Evolutionary conservation across 305 asterid genomes (phyloP).

Genomic region (Galium porrigens): DNA sequence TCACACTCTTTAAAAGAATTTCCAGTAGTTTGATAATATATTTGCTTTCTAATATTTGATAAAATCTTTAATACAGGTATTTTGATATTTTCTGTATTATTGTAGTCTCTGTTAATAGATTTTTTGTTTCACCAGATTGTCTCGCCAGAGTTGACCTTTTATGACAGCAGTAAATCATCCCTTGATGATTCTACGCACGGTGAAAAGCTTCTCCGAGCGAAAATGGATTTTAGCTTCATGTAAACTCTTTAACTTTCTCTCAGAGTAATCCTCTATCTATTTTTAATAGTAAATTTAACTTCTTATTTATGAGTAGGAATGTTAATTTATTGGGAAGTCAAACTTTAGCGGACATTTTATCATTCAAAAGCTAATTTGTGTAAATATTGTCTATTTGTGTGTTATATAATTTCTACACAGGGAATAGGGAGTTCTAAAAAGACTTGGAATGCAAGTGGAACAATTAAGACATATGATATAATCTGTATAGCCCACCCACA

Average conservation of each 20-base stretch:
- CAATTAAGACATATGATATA: too few relatives aligned
- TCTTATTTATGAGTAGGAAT: not conserved
- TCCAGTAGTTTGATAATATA: not conserved
- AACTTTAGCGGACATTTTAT: not conserved
- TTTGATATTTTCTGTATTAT: not conserved
- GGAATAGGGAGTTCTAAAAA: too few relatives aligned
- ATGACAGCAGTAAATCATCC: conserved; percentile 74
- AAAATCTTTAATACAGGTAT: not conserved
- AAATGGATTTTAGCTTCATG: conserved; percentile 92
- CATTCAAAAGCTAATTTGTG: too few relatives aligned
- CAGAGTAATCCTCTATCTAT: not conserved
- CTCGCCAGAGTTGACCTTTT: conserved; percentile 93
- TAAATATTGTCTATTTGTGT: not conserved
- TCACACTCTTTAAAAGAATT: not conserved
- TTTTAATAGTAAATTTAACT: conserved; percentile 1
- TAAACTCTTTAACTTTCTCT: conserved; percentile 23
- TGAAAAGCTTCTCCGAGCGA: conserved; percentile 96
- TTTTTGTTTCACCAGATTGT: conserved; percentile 50
- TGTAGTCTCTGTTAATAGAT: conserved; percentile 6
- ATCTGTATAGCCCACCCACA: too few relatives aligned
- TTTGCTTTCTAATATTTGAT: not conserved
- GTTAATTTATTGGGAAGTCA: not conserved
- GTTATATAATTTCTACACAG: too few relatives aligned
- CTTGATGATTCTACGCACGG: conserved; percentile 74
- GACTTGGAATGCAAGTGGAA: too few relatives aligned